A percentile compares a stretch with the other conserved stretches of the same genome.
Conservation (phyloP, 768 basidiomycete genomes). For the Pleurotus sapidus region DNA sequence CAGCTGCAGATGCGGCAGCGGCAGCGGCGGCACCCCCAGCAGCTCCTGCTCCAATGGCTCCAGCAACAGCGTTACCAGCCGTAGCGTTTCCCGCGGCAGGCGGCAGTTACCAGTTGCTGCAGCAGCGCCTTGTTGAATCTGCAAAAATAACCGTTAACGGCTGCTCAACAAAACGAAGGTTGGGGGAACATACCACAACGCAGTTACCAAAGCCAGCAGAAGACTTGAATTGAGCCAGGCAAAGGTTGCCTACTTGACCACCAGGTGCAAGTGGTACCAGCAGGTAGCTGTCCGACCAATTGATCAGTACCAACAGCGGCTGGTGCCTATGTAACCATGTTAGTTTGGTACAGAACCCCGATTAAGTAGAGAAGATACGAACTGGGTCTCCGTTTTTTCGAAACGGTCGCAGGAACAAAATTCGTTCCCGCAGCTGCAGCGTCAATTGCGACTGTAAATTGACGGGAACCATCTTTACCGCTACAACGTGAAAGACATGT, state of each 20-base stretch:
- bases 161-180: background rate
- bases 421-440: conserved; percentile 37
- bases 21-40: conserved; percentile 11
- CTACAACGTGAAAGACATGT: conserved; percentile 18
- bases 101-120: conserved; percentile 13
- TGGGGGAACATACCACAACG: conserved; percentile 30
- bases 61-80: conserved; percentile 10
- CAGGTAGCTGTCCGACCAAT: conserved; percentile 42
- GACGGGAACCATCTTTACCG: conserved; percentile 44
- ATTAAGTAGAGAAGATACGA: too few relatives aligned
- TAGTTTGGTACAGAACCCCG: too few relatives aligned
- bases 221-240: conserved; percentile 50
- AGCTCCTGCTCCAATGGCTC: conserved; percentile 10
- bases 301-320: conserved; percentile 30
- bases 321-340: conserved; percentile 40
- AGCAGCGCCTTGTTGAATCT: conserved; percentile 6
- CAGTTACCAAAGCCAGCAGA: conserved; percentile 55
- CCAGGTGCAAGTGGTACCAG: conserved; percentile 50
- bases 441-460: conserved; percentile 44
- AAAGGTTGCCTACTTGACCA: conserved; percentile 39
- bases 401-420: conserved; percentile 34
- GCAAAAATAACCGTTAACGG: background rate
- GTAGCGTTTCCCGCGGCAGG: conserved; percentile 8
- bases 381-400: conserved; percentile 47
- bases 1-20: conserved; percentile 9